phyloP scores from a whole-genome alignment of 106 monocot genomes.

The Narthecium ossifragum region DNA sequence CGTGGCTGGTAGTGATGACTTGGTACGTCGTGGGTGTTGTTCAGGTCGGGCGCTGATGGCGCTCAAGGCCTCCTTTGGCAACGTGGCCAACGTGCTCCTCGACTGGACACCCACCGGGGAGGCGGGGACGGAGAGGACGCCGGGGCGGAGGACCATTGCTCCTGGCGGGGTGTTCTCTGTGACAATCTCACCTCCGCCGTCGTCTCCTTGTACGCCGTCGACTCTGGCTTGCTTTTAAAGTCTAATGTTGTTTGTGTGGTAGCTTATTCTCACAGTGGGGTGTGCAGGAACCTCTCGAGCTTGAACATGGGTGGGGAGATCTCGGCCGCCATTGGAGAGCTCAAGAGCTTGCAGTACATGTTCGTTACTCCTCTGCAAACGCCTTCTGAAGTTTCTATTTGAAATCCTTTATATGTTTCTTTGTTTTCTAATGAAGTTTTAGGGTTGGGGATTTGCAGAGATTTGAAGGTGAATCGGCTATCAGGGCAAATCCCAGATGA shows the following conservation, averaged over 20 bases:
- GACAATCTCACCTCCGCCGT: slow-evolving; percentile 56
- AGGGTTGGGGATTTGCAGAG: slow-evolving; percentile 38
- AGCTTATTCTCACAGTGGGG: background rate
- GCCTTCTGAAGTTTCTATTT: no score
- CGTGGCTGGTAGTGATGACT: background rate
- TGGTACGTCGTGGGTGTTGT: no score
- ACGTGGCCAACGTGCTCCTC: slow-evolving; percentile 58
- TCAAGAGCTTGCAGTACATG: slow-evolving; percentile 73
- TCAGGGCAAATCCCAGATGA: slow-evolving; percentile 95
- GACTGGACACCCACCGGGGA: no score
- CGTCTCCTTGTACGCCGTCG: slow-evolving; percentile 48
- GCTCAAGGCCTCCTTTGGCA: slow-evolving; percentile 43
- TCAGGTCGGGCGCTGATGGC: no score
- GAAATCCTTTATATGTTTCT: background rate
- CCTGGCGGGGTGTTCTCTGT: slow-evolving; percentile 83
- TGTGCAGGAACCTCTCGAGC: slow-evolving; percentile 79
- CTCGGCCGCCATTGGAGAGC: slow-evolving; percentile 70
- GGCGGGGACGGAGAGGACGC: no score
- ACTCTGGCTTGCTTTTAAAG: background rate
- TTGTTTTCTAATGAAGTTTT: background rate
- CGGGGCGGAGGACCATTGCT: slow-evolving; percentile 40
- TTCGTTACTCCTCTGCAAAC: no score
- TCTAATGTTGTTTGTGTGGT: background rate
- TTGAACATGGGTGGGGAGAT: slow-evolving; percentile 93
- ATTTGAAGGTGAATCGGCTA: slow-evolving; percentile 80